phyloP scores from a whole-genome alignment of 345 rosid species.

The Syzygium grande region DNA sequence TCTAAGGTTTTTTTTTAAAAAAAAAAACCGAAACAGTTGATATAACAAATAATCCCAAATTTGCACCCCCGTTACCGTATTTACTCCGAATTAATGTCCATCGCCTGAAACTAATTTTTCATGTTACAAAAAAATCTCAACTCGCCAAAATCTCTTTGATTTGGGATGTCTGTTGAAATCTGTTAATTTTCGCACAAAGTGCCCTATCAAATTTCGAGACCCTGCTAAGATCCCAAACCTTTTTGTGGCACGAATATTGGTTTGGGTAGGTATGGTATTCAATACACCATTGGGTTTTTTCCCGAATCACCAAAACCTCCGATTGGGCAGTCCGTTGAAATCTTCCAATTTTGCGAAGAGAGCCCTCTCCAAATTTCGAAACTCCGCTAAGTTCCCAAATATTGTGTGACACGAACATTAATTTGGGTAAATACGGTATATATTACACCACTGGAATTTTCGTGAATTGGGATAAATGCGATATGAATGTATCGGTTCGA shows the following conservation, averaged over 20 bases:
- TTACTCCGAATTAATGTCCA: not conserved
- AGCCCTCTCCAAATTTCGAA: not conserved
- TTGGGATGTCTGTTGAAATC: accelerated
- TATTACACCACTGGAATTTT: too few relatives aligned
- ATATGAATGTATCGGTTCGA: not conserved
- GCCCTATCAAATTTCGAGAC: not conserved
- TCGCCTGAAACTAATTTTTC: too few relatives aligned
- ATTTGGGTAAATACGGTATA: not conserved
- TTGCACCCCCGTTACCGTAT: not conserved
- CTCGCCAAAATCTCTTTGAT: not conserved
- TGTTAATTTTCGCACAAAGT: not conserved
- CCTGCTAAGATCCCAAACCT: not conserved
- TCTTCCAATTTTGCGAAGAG: not conserved
- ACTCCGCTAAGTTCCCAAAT: not conserved
- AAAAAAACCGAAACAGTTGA: not conserved
- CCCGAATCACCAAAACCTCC: too few relatives aligned
- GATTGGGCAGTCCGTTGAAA: accelerated
- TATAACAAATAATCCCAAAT: not conserved
- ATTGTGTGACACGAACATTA: not conserved
- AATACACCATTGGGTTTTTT: too few relatives aligned
- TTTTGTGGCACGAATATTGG: not conserved
- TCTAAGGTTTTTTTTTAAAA: not conserved
- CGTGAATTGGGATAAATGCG: too few relatives aligned
- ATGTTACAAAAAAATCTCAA: not conserved
- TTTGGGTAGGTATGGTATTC: not conserved